Conservation (phyloP, 2,329 filamentous ascomycete species). For the Aspergillus phoenicis region DNA sequence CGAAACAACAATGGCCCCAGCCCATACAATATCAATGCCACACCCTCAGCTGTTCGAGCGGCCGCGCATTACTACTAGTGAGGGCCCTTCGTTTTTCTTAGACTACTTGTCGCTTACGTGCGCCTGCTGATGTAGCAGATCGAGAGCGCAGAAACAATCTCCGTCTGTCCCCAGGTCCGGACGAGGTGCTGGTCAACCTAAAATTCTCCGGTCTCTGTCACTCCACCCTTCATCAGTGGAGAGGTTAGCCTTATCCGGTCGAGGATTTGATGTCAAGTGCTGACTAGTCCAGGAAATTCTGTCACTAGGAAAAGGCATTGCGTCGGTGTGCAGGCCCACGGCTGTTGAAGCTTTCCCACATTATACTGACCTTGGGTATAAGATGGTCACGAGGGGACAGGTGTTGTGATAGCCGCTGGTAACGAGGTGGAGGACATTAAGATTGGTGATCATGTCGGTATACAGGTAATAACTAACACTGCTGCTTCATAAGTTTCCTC, state of each 20-base stretch:
- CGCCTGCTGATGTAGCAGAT: neutral
- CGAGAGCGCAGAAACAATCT: neutral
- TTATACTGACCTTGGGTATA: neutral
- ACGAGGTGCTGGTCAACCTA: conserved; percentile 5
- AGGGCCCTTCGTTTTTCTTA: neutral
- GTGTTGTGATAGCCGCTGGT: neutral
- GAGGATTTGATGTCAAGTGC: no score
- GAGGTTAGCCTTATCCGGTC: neutral
- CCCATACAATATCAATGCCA: neutral
- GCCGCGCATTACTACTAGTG: neutral
- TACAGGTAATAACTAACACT: neutral
- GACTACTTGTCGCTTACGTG: neutral
- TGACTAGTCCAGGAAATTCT: neutral
- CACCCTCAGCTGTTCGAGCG: neutral
- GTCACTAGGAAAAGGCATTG: neutral
- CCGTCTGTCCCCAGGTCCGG: neutral
- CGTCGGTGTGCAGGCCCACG: neutral
- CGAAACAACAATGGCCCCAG: neutral
- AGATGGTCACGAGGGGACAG: conserved; percentile 11
- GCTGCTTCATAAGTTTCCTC: neutral
- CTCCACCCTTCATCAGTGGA: conserved; percentile 7
- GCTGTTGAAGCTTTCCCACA: neutral
- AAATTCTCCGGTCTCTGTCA: conserved; percentile 9
- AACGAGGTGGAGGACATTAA: neutral
- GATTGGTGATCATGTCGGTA: conserved; percentile 5